Base-by-base conservation (phyloP, 495 filamentous ascomycete species). In the Neurospora sp. region DNA sequence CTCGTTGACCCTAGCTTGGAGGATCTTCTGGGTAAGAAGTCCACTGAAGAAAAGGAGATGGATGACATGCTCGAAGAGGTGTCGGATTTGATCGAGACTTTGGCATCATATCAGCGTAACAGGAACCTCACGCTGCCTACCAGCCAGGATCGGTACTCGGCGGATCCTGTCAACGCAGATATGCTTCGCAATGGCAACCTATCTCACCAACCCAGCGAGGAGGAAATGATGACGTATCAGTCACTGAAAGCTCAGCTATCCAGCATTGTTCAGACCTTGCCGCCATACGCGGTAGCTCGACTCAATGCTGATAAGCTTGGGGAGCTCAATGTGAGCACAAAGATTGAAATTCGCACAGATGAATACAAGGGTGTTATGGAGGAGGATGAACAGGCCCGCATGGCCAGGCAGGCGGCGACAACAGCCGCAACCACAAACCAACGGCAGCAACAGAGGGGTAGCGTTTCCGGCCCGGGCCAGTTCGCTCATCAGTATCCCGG, bases 211-310 rank as follows among this genome's bases (percentile, higher is more conserved):
- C 86, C 86, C 2, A 83, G 81, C 66, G 86, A 89, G 69, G 89
- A 91, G 66, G 94, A 98, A 78, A 84, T 87, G 75, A 84, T 85
- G 46, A 89, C 91, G 1, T 97, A 97, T 80, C 87, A 94, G 71
- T 86, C 89, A 3, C 82, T 97, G 59, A 93, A 90, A 75, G 86
- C 90, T 6, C 91, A 93, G 77, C 83, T 98, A 37, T 80, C 87
- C 4, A 81, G 92, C 35, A 87, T 97, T 73, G 88, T 98, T 74
- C 84, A 89, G 41, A 90, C 85, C 39, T 81, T 98, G 69, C 94
- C 94, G 16, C 94, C 94, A 10, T 94, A 93, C 79, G 92, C 92
- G 10, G 90, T 98, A 69, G 89, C 94, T 7, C 95, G 94, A 76
- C 83, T 97, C 69, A 89, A 97, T 78, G 92, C 93, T 41, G 92